These are phyloP conservation scores for Aquilaria malaccensis DNA, from an alignment of 345 rosid species.

Conservation along the genomic window DNA sequence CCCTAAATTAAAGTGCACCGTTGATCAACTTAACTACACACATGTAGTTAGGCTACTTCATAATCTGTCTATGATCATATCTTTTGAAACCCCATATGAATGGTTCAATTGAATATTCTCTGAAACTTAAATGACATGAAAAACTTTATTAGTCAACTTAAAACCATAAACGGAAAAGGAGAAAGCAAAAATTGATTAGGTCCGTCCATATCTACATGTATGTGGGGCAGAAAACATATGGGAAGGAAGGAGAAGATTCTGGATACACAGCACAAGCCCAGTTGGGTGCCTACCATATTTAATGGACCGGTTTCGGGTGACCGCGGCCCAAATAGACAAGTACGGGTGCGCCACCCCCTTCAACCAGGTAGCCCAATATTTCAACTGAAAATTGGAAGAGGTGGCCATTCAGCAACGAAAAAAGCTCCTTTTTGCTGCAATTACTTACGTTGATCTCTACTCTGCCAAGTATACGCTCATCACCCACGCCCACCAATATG, in stretches of 20 bases:
- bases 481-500: constrained; percentile 18
- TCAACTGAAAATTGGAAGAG: constrained; percentile 33
- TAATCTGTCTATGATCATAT: too few species aligned
- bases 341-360: constrained; percentile 57
- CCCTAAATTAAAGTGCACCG: too few species aligned
- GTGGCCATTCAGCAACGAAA: constrained; percentile 35
- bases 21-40: too few species aligned
- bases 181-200: background rate
- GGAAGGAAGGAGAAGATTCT: constrained; percentile 65
- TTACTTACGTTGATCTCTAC: constrained; percentile 63
- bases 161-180: background rate
- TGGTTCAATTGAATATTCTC: background rate
- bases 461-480: constrained; percentile 47
- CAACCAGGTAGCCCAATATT: constrained; percentile 53
- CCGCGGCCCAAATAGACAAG: constrained; percentile 29
- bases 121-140: background rate
- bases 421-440: constrained; percentile 41
- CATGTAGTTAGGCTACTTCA: too few species aligned
- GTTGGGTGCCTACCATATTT: constrained; percentile 60
- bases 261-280: constrained; percentile 81
- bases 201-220: background rate
- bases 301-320: constrained; percentile 34
- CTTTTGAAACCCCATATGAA: too few species aligned
- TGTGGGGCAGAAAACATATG: constrained; percentile 33
- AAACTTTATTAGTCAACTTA: background rate